Evolutionary conservation across 179 eudicot genomes (phyloP), one percentile per base, ranked within the genome.

Genomic region (Actinidia chinensis): DNA sequence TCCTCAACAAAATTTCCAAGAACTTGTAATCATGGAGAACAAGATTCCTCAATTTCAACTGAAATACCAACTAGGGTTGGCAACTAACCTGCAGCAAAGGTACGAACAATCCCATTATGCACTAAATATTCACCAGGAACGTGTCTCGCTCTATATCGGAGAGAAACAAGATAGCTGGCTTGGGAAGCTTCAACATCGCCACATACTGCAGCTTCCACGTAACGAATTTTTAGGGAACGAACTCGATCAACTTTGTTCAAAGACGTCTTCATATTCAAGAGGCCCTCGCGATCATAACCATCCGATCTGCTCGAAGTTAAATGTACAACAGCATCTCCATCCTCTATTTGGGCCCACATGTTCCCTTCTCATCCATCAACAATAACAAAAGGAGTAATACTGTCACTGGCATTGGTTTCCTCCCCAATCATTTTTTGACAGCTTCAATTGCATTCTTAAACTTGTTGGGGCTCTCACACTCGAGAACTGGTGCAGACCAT

Each of bases 401-500:
- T 95, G 98, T 93, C 98, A 61, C 82, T 91, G 14, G 89, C 86
- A 11, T 87, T 84, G 2, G 95, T 92, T 2, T 47, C 83, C 79
- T 81, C 91, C 85, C 98, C 86, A 82, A 95, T n/a, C n/a, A 77
- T 72, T 68, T 95, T 87, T 95, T 95, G 75, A 95, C 87, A 63
- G 97, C 98, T 78, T 95, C 97, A 70, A 93, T 56, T 46, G 93
- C 88, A 81, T 56, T 84, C 72, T 70, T 93, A 69, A 93, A 95
- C 79, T 95, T 89, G 88, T 95, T 82, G 33, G 95, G 98, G 68
- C 97, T 95, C 89, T 95, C 97, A 56, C 98, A n/a, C n/a, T n/a
- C 98, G 73, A 95, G 97, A 76, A 95, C 97, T 81, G 93, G 98
- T 28, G 98, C 97, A 79, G 93, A 97, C 98, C 98, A 95, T 59